These are phyloP conservation scores for Lablab purpureus DNA, from an alignment of 306 rosid species.

Conservation along the genomic window DNA sequence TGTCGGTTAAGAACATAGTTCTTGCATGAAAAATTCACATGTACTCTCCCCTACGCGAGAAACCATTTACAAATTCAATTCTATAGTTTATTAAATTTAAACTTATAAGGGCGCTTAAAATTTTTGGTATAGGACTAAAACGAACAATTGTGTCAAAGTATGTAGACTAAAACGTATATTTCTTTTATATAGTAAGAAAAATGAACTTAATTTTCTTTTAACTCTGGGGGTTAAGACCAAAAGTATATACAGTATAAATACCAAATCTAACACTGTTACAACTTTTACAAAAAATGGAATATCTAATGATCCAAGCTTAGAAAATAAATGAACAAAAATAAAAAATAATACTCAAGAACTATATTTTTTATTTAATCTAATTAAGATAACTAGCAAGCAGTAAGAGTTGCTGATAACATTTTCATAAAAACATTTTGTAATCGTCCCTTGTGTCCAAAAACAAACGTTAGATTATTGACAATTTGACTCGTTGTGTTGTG, in stretches of 20 bases:
- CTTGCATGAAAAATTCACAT: too few species aligned
- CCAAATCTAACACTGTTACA: too few species aligned
- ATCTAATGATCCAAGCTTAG: background rate
- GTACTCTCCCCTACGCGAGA: background rate
- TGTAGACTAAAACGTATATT: background rate
- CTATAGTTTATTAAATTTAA: too few species aligned
- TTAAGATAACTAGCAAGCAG: background rate
- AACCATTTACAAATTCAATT: background rate
- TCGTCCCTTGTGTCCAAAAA: background rate
- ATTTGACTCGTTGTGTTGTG: too few species aligned
- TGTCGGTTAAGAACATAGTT: too few species aligned
- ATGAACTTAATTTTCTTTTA: too few species aligned
- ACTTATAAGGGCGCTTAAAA: too few species aligned
- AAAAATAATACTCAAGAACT: background rate
- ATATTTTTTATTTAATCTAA: too few species aligned
- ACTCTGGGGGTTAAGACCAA: background rate
- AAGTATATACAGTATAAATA: background rate
- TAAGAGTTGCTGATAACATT: background rate
- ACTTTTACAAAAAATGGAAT: too few species aligned
- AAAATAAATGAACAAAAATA: background rate
- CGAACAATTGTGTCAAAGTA: background rate
- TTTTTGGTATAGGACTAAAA: background rate
- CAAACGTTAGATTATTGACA: too few species aligned
- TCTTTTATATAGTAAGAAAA: too few species aligned
- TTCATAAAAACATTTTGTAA: conserved; percentile 1